phyloP scores from a whole-genome alignment of 2,329 filamentous ascomycete genomes.

The Calonectria honghensis region DNA sequence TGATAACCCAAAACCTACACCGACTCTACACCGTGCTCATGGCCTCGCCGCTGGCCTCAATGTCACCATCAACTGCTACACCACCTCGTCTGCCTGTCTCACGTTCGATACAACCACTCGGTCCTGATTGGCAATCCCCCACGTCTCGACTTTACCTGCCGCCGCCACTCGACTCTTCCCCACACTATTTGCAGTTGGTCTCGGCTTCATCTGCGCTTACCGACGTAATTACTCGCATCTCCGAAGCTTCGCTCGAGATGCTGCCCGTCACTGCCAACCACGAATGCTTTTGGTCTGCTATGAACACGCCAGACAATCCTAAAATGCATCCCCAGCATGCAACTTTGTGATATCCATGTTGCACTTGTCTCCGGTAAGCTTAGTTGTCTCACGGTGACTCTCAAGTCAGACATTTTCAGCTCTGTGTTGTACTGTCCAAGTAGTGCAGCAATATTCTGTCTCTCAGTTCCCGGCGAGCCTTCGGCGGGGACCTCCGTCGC shows the following conservation, averaged over 20 bases:
- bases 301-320: not conserved
- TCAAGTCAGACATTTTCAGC: not conserved
- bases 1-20: not conserved
- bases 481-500: conserved; percentile 32
- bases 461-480: not conserved
- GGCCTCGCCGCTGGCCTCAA: conserved; percentile 18
- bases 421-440: not conserved
- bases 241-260: conserved; percentile 7
- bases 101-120: conserved; percentile 16
- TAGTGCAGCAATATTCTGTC: not conserved
- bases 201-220: conserved; percentile 30
- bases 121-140: conserved; percentile 29
- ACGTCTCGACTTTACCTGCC: conserved; percentile 31
- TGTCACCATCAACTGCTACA: conserved; percentile 23
- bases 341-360: not conserved
- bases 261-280: not conserved
- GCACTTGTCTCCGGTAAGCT: not conserved
- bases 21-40: not conserved
- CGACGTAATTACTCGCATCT: conserved; percentile 39
- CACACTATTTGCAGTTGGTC: conserved; percentile 4
- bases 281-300: not conserved
- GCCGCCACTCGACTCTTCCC: conserved; percentile 33
- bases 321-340: not conserved
- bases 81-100: not conserved
- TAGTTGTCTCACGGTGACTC: not conserved